Conservation (phyloP, 1,284 basidiomycete genomes). For the Lentinula novae-zelandiae region DNA sequence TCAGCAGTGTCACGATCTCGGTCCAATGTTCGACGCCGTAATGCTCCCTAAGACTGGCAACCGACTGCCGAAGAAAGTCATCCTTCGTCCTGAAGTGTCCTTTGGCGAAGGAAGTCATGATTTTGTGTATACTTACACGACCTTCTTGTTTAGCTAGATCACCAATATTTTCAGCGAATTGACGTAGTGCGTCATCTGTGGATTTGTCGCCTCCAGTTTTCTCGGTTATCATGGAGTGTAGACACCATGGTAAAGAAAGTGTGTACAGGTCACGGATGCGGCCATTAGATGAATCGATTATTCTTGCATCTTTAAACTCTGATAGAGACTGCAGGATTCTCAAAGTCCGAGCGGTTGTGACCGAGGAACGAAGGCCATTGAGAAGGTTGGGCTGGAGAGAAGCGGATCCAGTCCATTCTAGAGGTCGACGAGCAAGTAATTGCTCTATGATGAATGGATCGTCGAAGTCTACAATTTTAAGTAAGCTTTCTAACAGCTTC, state of each 20-base stretch:
- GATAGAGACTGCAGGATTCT: constrained; percentile 66
- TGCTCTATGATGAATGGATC: constrained; percentile 61
- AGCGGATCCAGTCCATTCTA: constrained; percentile 67
- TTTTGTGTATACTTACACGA: constrained; percentile 73
- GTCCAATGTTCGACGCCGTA: constrained; percentile 71
- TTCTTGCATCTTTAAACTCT: constrained; percentile 56
- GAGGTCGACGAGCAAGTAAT: constrained; percentile 66
- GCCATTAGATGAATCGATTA: constrained; percentile 72
- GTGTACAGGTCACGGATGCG: constrained; percentile 85
- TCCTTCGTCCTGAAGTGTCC: constrained; percentile 89
- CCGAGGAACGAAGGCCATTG: constrained; percentile 78
- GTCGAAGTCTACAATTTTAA: constrained; percentile 75
- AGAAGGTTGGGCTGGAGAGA: constrained; percentile 77
- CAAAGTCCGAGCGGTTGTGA: constrained; percentile 68
- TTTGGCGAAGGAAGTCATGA: constrained; percentile 88
- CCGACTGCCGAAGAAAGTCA: constrained; percentile 90
- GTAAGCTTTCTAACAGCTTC: constrained; percentile 63
- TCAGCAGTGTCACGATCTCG: constrained; percentile 76
- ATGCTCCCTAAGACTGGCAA: constrained; percentile 80
- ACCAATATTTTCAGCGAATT: constrained; percentile 76
- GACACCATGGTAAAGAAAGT: constrained; percentile 84
- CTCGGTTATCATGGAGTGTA: constrained; percentile 74
- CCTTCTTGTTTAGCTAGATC: constrained; percentile 70
- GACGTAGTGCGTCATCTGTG: constrained; percentile 57
- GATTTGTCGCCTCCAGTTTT: constrained; percentile 48